Conservation (phyloP, 208 protist species). For the Acanthamoeba divionensis region DNA sequence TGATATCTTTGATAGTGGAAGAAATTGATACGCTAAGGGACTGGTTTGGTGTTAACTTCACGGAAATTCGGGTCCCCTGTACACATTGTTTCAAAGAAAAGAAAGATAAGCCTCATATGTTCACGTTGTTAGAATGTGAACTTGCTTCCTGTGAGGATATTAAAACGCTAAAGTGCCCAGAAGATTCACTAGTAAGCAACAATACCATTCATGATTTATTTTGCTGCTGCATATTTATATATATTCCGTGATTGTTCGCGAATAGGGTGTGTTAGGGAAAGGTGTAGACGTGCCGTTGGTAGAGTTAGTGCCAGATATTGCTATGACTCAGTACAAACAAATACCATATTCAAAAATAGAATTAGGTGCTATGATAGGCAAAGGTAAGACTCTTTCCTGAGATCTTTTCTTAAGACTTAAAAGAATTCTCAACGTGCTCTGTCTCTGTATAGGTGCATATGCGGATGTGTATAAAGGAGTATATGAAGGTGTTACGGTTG, state of each 20-base stretch:
- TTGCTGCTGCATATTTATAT: not conserved
- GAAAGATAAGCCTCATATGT: slow-evolving; percentile 5
- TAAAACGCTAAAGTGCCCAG: not conserved
- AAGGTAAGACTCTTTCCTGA: not conserved
- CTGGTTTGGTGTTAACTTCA: slow-evolving; percentile 38
- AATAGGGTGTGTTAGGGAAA: too few species aligned
- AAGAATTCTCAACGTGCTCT: not conserved
- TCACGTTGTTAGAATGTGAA: slow-evolving; percentile 34
- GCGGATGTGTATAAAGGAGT: slow-evolving; percentile 45
- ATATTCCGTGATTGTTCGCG: too few species aligned
- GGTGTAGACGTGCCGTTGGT: not conserved
- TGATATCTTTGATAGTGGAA: slow-evolving; percentile 34
- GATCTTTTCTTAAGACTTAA: not conserved
- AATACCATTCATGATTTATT: not conserved
- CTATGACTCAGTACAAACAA: slow-evolving; percentile 46
- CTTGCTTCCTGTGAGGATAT: not conserved
- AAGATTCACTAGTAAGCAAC: too few species aligned
- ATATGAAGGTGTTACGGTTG: not conserved
- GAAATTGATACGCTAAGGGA: slow-evolving; percentile 23
- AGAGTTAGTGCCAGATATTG: slow-evolving; percentile 33
- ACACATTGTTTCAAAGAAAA: slow-evolving; percentile 23
- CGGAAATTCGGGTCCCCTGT: slow-evolving; percentile 6
- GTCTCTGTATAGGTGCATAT: not conserved
- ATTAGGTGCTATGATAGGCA: not conserved
- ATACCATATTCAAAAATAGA: slow-evolving; percentile 7